A percentile compares a stretch with the other conserved stretches of the same genome.
These are phyloP conservation scores for Debaryomyces sp. DNA, from an alignment of 1,139 yeast species.

Conservation along the genomic window DNA sequence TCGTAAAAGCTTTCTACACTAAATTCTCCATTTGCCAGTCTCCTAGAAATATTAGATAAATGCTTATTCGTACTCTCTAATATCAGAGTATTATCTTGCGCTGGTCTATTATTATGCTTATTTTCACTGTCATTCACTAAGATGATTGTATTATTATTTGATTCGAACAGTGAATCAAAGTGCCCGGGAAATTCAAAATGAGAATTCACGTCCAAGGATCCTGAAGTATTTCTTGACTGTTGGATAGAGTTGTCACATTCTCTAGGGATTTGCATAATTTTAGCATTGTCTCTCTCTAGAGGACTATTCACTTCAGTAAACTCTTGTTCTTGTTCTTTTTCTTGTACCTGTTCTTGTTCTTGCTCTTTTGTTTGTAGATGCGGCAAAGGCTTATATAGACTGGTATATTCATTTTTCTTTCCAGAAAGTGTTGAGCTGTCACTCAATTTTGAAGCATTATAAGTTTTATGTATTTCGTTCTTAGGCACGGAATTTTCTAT, in stretches of 20 bases:
- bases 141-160: not conserved
- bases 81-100: constrained; percentile 15
- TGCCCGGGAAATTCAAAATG: constrained; percentile 19
- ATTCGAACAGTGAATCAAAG: not conserved
- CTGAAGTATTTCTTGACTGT: constrained; percentile 5
- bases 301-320: not conserved
- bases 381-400: constrained; percentile 9
- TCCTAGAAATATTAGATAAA: not conserved
- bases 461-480: not conserved
- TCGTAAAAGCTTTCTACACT: constrained; percentile 21
- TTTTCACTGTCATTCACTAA: not conserved
- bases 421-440: not conserved
- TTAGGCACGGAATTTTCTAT: not conserved
- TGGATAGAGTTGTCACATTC: not conserved
- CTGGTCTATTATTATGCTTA: constrained; percentile 3
- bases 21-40: not conserved
- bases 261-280: not conserved
- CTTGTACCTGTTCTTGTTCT: not conserved
- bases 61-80: constrained; percentile 11
- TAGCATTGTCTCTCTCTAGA: not conserved
- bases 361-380: not conserved
- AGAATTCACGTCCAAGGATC: constrained; percentile 20
- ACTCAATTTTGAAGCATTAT: not conserved
- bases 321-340: too few species aligned
- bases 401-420: constrained; percentile 4